phyloP scores from a whole-genome alignment of 768 basidiomycete species.

The Leccinum imitatum region DNA sequence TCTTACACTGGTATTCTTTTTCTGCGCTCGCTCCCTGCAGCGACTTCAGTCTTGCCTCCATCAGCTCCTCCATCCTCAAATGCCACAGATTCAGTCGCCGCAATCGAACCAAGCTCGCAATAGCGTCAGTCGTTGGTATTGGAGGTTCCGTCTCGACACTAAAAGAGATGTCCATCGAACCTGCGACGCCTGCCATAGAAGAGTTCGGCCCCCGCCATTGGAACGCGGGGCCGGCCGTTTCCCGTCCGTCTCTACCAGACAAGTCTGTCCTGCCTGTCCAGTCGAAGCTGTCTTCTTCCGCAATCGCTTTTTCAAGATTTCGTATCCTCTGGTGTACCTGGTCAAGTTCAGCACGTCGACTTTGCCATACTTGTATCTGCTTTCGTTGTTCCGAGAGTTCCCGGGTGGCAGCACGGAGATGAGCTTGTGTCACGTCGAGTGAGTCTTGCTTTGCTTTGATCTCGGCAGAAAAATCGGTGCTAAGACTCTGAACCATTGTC shows the following conservation, averaged over 20 bases:
- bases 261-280: slow-evolving; percentile 77
- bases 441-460: slow-evolving; percentile 83
- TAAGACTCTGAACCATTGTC: slow-evolving; percentile 75
- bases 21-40: slow-evolving; percentile 81
- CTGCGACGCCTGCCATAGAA: slow-evolving; percentile 63
- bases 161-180: slow-evolving; percentile 60
- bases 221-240: slow-evolving; percentile 55
- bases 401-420: slow-evolving; percentile 85
- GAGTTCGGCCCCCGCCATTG: slow-evolving; percentile 65
- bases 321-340: slow-evolving; percentile 75
- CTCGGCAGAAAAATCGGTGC: slow-evolving; percentile 78
- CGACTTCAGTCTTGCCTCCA: slow-evolving; percentile 64
- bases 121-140: slow-evolving; percentile 58
- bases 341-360: slow-evolving; percentile 73
- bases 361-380: slow-evolving; percentile 76
- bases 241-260: slow-evolving; percentile 38
- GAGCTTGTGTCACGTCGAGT: slow-evolving; percentile 83
- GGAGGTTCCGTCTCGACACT: slow-evolving; percentile 74
- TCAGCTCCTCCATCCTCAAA: slow-evolving; percentile 68
- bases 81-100: slow-evolving; percentile 85
- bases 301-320: slow-evolving; percentile 79
- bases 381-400: slow-evolving; percentile 89
- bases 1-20: slow-evolving; percentile 90
- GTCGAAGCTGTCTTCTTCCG: slow-evolving; percentile 80
- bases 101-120: slow-evolving; percentile 64